Conservation (phyloP, 352 stramenopile species). For the Phytophthora aleatoria region DNA sequence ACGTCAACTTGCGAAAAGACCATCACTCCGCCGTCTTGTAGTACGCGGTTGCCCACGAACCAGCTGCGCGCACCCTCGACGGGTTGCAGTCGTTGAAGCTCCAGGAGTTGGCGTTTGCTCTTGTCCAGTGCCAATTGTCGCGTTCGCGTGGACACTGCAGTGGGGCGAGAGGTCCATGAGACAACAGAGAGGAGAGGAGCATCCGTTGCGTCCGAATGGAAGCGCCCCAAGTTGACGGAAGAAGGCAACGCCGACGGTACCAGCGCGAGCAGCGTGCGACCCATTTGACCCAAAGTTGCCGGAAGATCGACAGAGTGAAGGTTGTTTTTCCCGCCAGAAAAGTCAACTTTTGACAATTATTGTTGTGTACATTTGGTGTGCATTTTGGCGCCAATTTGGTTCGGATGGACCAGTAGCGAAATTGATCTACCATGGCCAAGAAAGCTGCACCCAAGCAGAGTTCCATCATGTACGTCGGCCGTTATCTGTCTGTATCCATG, state of each 20-base stretch:
- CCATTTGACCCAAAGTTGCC: constrained; percentile 32
- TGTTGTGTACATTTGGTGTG: constrained; percentile 4
- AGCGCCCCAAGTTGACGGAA: constrained; percentile 53
- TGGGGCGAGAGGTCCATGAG: constrained; percentile 44
- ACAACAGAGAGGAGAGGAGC: constrained; percentile 53
- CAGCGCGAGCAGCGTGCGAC: constrained; percentile 53
- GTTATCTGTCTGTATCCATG: not conserved
- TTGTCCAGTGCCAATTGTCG: constrained; percentile 64
- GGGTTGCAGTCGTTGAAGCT: constrained; percentile 74
- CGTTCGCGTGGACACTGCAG: constrained; percentile 27
- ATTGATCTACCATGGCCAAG: constrained; percentile 32
- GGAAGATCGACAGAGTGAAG: constrained; percentile 15
- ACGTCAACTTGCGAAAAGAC: constrained; percentile 73
- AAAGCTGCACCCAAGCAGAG: constrained; percentile 51
- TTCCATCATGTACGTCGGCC: constrained; percentile 61
- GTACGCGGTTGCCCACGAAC: constrained; percentile 77
- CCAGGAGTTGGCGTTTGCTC: constrained; percentile 42
- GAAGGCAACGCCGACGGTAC: constrained; percentile 45
- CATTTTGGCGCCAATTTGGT: constrained; percentile 7
- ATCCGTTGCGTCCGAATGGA: constrained; percentile 68
- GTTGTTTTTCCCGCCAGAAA: constrained; percentile 28
- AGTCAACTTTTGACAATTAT: not conserved
- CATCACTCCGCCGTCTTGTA: constrained; percentile 67
- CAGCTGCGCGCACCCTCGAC: constrained; percentile 67
- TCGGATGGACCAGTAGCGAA: constrained; percentile 11